A percentile compares a stretch with the other conserved stretches of the same genome.
These are phyloP conservation scores for Arthrinium phaeospermum DNA, from an alignment of 2,329 filamentous ascomycete genomes.

Conservation along the genomic window DNA sequence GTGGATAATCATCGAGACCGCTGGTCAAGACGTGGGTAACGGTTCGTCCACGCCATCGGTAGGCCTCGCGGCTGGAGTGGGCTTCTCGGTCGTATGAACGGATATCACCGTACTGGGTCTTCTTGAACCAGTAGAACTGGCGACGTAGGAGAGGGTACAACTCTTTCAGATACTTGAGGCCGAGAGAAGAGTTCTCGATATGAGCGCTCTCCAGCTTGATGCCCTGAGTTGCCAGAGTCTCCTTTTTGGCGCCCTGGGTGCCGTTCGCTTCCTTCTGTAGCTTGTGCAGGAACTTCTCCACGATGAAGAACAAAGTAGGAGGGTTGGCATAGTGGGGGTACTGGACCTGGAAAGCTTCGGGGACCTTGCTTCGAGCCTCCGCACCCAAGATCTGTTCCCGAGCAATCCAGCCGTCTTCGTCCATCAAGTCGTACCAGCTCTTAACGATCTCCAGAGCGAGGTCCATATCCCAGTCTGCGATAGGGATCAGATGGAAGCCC, in stretches of 20 bases:
- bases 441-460: conserved; percentile 85
- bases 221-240: conserved; percentile 49
- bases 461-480: conserved; percentile 94
- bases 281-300: conserved; percentile 84
- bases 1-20: conserved; percentile 92
- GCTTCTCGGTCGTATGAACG: conserved; percentile 88
- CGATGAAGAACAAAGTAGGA: conserved; percentile 88
- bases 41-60: conserved; percentile 90
- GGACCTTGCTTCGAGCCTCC: conserved; percentile 95
- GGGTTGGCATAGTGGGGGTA: conserved; percentile 98
- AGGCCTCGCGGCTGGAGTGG: conserved; percentile 83
- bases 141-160: conserved; percentile 86
- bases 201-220: conserved; percentile 63
- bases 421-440: conserved; percentile 96
- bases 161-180: conserved; percentile 72
- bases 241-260: conserved; percentile 48
- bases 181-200: conserved; percentile 70
- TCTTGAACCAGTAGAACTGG: conserved; percentile 93
- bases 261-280: conserved; percentile 62
- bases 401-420: conserved; percentile 96
- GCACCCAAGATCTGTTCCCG: conserved; percentile 92
- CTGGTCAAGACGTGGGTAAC: conserved; percentile 86
- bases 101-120: conserved; percentile 85
- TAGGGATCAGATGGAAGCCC: conserved; percentile 90
- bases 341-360: conserved; percentile 88